Conservation (phyloP, 257 asterid genomes). For the Gardenia jasminoides region DNA sequence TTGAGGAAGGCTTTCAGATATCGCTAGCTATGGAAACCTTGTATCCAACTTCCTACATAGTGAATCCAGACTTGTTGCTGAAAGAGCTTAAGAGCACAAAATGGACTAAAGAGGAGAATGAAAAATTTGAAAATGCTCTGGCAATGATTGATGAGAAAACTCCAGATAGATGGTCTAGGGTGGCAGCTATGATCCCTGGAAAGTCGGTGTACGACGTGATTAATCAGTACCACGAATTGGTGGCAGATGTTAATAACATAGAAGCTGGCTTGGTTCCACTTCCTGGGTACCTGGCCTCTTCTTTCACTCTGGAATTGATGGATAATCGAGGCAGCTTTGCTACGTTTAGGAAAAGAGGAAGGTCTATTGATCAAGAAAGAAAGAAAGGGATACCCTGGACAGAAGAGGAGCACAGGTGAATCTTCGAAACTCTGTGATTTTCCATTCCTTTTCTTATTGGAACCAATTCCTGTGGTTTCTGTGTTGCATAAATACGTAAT, state of each 20-base stretch:
- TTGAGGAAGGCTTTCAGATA: background rate
- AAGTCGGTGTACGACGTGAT: constrained; percentile 74
- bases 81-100: constrained; percentile 29
- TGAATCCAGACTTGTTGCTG: constrained; percentile 38
- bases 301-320: constrained; percentile 44
- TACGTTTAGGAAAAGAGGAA: constrained; percentile 48
- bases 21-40: constrained; percentile 47
- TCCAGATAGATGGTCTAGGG: constrained; percentile 66
- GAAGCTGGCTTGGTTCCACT: constrained; percentile 73
- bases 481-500: background rate
- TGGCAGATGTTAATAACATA: constrained; percentile 64
- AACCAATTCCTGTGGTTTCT: background rate
- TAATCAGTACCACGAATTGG: constrained; percentile 59
- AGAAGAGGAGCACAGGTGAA: constrained; percentile 79
- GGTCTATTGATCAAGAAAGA: constrained; percentile 56
- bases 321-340: constrained; percentile 39
- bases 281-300: constrained; percentile 51
- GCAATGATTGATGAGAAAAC: constrained; percentile 62
- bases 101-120: constrained; percentile 85
- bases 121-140: constrained; percentile 69
- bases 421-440: background rate
- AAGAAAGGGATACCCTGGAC: constrained; percentile 90
- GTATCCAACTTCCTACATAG: constrained; percentile 32
- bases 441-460: background rate
- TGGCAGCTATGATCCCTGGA: constrained; percentile 69